These are phyloP conservation scores for Xylaria multiplex DNA, from an alignment of 2,329 filamentous ascomycete species.

Conservation along the genomic window DNA sequence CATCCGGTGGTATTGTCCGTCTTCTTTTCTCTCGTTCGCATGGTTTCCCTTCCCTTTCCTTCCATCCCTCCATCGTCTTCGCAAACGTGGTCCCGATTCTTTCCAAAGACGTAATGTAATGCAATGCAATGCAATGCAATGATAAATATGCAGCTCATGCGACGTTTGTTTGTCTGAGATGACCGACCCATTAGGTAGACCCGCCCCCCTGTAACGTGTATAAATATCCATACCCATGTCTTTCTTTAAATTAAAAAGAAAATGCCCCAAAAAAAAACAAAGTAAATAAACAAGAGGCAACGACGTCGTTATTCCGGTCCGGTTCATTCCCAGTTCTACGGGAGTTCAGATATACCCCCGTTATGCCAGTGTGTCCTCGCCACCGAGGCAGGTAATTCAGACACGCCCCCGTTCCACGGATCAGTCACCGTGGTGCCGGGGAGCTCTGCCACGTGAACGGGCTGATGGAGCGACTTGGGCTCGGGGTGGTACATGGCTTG, in stretches of 20 bases:
- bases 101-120: background rate
- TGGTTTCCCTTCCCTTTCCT: no score
- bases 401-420: constrained; percentile 35
- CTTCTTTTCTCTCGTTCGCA: no score
- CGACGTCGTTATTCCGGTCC: no score
- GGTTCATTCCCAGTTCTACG: constrained; percentile 1
- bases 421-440: constrained; percentile 33
- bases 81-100: background rate
- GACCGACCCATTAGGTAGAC: no score
- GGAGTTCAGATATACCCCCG: constrained; percentile 27
- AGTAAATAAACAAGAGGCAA: background rate
- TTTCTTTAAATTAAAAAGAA: background rate
- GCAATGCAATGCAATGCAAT: background rate
- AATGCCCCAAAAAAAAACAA: no score
- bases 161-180: background rate
- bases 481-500: constrained; percentile 27
- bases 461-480: constrained; percentile 19
- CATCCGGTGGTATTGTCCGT: no score
- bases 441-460: constrained; percentile 24
- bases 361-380: constrained; percentile 17
- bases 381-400: constrained; percentile 33
- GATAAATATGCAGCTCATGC: background rate
- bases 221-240: background rate
- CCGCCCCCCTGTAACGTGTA: no score
- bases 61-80: background rate